Evolutionary conservation across 345 rosid species (phyloP).

Genomic region (Acer negundo): DNA sequence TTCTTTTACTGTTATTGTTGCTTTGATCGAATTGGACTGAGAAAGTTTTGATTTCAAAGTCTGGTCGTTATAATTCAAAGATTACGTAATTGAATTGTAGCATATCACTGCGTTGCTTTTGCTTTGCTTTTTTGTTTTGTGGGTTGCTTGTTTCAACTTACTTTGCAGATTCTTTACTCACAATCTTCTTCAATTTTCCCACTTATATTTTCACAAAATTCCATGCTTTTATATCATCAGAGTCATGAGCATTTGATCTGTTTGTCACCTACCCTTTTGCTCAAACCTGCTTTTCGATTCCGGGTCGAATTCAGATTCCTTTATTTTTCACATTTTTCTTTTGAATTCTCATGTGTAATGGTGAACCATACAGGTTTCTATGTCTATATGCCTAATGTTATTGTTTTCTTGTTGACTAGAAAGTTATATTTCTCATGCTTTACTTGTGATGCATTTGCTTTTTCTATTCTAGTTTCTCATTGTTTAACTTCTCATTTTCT

Average conservation of each 20-base stretch:
- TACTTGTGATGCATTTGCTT: constrained; percentile 50
- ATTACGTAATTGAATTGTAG: not conserved
- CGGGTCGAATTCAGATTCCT: constrained; percentile 22
- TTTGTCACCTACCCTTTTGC: constrained; percentile 15
- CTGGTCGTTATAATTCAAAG: too few relatives aligned
- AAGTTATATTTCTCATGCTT: constrained; percentile 45
- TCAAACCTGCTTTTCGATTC: constrained; percentile 28
- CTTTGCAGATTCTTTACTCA: constrained; percentile 48
- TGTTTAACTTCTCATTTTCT: constrained; percentile 6
- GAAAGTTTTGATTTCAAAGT: not conserved
- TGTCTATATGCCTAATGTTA: constrained; percentile 6
- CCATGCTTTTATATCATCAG: not conserved
- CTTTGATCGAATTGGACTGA: not conserved
- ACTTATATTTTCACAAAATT: not conserved
- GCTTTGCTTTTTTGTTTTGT: not conserved
- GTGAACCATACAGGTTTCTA: constrained; percentile 6
- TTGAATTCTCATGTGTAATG: constrained; percentile 25
- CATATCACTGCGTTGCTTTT: constrained; percentile 10
- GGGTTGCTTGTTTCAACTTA: constrained; percentile 25
- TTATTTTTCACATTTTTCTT: constrained; percentile 30
- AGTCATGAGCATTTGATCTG: constrained; percentile 16
- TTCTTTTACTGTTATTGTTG: not conserved
- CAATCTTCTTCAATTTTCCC: constrained; percentile 26
- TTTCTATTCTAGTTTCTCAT: not conserved
- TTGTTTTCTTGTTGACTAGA: constrained; percentile 26